Evolutionary conservation across 257 asterid species (phyloP).

Genomic region (Fraxinus americana): DNA sequence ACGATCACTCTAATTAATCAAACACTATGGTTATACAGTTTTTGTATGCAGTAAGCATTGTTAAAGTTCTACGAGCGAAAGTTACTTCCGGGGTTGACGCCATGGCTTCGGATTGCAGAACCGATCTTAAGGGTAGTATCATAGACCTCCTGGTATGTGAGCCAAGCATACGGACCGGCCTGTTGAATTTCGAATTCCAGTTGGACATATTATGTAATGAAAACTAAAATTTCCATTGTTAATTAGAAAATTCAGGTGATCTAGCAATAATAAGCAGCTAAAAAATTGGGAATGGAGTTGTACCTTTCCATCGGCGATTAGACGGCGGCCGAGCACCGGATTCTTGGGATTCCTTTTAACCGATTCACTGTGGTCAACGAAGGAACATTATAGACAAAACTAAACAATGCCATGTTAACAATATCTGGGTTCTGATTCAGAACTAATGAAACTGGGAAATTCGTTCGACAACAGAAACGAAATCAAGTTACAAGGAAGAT

Average conservation of each 20-base stretch:
- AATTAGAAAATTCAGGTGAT: not conserved
- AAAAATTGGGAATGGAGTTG: not conserved
- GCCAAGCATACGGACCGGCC: slow-evolving; percentile 73
- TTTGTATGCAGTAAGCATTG: not conserved
- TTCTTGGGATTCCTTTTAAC: slow-evolving; percentile 43
- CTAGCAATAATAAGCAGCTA: not conserved
- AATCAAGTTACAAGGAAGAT: too few relatives aligned
- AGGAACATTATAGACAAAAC: too few relatives aligned
- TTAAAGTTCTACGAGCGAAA: too few relatives aligned
- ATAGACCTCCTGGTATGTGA: slow-evolving; percentile 61
- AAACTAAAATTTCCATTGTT: not conserved
- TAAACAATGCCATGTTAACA: not conserved
- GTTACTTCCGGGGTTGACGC: slow-evolving; percentile 63
- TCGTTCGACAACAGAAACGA: not conserved
- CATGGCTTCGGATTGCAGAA: slow-evolving; percentile 73
- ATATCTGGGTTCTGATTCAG: too few relatives aligned
- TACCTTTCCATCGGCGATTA: slow-evolving; percentile 65
- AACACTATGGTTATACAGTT: not conserved
- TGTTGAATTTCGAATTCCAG: slow-evolving; percentile 27
- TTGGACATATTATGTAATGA: not conserved
- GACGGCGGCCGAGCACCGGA: slow-evolving; percentile 72
- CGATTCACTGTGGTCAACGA: slow-evolving; percentile 39
- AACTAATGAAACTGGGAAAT: too few relatives aligned
- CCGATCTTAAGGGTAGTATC: slow-evolving; percentile 58
- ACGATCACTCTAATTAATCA: slow-evolving; percentile 57